phyloP scores from a whole-genome alignment of 2,329 filamentous ascomycete species.

The Diaporthe citriasiana region DNA sequence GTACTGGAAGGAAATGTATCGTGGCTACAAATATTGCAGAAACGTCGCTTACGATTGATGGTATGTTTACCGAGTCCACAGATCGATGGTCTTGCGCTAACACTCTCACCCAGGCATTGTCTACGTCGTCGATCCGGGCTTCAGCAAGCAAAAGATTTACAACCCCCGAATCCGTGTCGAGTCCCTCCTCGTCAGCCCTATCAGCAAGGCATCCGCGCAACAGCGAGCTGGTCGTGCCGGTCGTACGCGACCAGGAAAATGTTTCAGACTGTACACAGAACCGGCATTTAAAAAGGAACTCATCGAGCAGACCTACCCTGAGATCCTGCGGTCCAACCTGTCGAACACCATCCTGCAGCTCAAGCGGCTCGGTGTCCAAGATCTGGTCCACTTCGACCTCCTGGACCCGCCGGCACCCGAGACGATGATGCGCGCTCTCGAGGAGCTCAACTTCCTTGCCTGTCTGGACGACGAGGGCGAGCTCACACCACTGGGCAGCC shows the following conservation, averaged over 20 bases:
- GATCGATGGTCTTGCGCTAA: constrained; percentile 7
- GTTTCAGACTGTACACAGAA: constrained; percentile 97
- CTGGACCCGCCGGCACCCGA: constrained; percentile 99
- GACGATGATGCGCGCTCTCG: constrained; percentile 96
- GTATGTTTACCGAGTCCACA: constrained; percentile 53
- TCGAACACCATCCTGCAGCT: constrained; percentile 95
- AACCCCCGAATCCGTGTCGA: constrained; percentile 97
- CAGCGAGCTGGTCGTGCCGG: constrained; percentile 99
- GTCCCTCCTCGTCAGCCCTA: constrained; percentile 96
- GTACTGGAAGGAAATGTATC: constrained; percentile 93
- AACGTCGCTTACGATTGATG: constrained; percentile 96
- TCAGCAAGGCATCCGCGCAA: constrained; percentile 97
- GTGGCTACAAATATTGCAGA: constrained; percentile 98
- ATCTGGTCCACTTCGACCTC: constrained; percentile 97
- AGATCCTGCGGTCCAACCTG: constrained; percentile 94
- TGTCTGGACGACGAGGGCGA: constrained; percentile 97
- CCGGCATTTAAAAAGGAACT: constrained; percentile 97
- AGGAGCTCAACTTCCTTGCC: constrained; percentile 97
- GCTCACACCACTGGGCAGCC: constrained; percentile 84
- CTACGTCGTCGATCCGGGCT: constrained; percentile 98
- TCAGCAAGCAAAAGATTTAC: constrained; percentile 99
- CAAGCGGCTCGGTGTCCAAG: constrained; percentile 96
- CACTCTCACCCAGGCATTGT: constrained; percentile 72
- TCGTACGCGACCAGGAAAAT: constrained; percentile 98
- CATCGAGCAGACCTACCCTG: constrained; percentile 96